Evolutionary conservation across 2,329 filamentous ascomycete species (phyloP), one percentile per base, ranked within the genome.

Genomic region (Xylaria sp.): DNA sequence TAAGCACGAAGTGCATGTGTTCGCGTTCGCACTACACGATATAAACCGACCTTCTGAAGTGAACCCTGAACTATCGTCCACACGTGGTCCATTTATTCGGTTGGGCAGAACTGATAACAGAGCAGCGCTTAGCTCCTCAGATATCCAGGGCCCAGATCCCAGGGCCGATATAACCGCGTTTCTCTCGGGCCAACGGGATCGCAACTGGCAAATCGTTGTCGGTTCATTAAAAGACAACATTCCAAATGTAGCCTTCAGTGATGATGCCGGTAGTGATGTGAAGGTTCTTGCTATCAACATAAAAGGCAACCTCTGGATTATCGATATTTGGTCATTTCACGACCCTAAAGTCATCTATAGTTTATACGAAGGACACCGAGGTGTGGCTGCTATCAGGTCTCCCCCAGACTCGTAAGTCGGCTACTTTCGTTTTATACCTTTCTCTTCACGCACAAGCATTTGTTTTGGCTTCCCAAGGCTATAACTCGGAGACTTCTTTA

Each of bases 251-350:
- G 79, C 82, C 32, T 88, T 89, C 70, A 74, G 82, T 59, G 83
- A 84, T 62, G 81, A 86, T 66, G 71, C 77, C 0, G 50, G 80
- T 1, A 87, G 87, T 1, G 73, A 82, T 2, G 82, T 85, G 5
- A 85, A 83, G 70, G 75, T 89, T 0, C 81, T 83, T 28, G 87
- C 84, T 0, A 77, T 87, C 28, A 87, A 89, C 54, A 85, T 89
- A 48, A 74, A 77, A 12, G 87, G 85, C 1, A 76, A 72, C 10
- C 74, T 83, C 6, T 89, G 85, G 84, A 69, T 88, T 13, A 80
- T 86, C 51, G 80, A 87, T 52, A 87, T 89, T 15, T 89, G 86
- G 87, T 81, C 79, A 44, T 62, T 71, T n/a, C 15, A 25, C 63
- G 6, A 66, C 68, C 37, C 68, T 46, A 3, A 52, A n/a, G 72